Base-by-base conservation (phyloP, 176 grass and related monocot genomes). In the Carex cristatella region DNA sequence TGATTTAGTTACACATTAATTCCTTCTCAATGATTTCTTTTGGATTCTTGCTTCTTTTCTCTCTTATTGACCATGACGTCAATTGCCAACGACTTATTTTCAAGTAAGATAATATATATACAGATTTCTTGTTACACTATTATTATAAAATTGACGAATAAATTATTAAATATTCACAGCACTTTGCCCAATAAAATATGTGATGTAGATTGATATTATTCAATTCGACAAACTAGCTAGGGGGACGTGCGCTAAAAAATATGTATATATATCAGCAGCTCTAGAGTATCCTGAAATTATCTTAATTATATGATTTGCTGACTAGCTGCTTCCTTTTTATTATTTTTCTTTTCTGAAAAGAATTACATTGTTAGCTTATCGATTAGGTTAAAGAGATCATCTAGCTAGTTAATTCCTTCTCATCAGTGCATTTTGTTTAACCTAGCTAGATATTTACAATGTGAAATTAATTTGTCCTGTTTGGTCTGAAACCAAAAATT, bases 1-100 rank as follows among this genome's bases (percentile, higher is more conserved):
- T 61, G 15, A 63, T 81, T 81, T 81, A 40, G 79, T 81, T 81
- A 81, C 56, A 61, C 79, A 81, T 81, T 81, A 81, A 81, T 62
- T 81, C 31, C 12, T 28, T 63, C 31, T 61, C 57, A 81, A 81
- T 81, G 31, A 63, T 81, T 81, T 57, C 7, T 63, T 81, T 81
- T 81, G 49, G 57, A 61, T 61, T 81, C 15, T 81, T 81, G 59
- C 32, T 10, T 61, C 55, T 81, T 81, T 58, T 62, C 56, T 62
- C 56, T 62, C 16, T 18, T 61, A 30, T 62, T 62, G 16, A 61
- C 32, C 55, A 62, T 40, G 30, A 81, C 63, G 75, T 57, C 75
- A 58, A 33, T 32, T 57, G 53, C 28, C 56, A 53, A 79, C 46
- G 4, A 31, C 74, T 44, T 11, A 13, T 54, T 61, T 80, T 81